A percentile compares a stretch with the other conserved stretches of the same genome.
Evolutionary conservation across 192 early-diverging fungal genomes (phyloP).

Genomic region (Gigaspora rosea): DNA sequence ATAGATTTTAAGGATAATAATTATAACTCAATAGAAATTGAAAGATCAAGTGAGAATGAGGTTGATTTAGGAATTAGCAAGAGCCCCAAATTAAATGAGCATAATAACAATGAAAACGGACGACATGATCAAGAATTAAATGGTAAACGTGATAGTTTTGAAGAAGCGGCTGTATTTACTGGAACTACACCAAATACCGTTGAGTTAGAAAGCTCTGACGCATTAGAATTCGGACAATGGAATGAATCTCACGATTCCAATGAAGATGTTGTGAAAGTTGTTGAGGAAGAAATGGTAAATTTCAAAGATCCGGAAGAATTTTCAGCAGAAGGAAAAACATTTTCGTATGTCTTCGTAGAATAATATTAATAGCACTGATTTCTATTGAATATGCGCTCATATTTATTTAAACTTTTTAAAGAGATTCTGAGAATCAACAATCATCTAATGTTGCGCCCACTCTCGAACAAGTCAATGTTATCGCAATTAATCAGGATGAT

Average conservation of each 20-base stretch:
- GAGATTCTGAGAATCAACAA: constrained; percentile 22
- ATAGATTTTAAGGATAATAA: constrained; percentile 2
- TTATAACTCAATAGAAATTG: background rate
- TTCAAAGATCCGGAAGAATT: background rate
- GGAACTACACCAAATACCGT: background rate
- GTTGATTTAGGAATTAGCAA: background rate
- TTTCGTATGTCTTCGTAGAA: constrained; percentile 3
- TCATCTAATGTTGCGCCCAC: constrained; percentile 4
- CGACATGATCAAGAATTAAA: background rate
- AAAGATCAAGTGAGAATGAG: background rate
- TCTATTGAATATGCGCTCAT: background rate
- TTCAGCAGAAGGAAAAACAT: background rate
- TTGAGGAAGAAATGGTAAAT: constrained; percentile 23
- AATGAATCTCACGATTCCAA: background rate
- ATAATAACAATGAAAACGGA: constrained; percentile 5
- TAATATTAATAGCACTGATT: background rate
- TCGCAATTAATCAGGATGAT: constrained; percentile 36
- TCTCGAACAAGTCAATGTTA: constrained; percentile 2
- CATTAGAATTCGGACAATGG: constrained; percentile 1
- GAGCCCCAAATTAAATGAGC: no score
- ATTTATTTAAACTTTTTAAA: background rate
- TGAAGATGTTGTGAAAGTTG: constrained; percentile 13
- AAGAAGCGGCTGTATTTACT: background rate
- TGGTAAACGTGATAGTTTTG: background rate
- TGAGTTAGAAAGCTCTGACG: background rate